A percentile compares a stretch with the other conserved stretches of the same genome.
These are phyloP conservation scores for Pichia scutulata DNA, from an alignment of 805 yeast species.

Conservation along the genomic window DNA sequence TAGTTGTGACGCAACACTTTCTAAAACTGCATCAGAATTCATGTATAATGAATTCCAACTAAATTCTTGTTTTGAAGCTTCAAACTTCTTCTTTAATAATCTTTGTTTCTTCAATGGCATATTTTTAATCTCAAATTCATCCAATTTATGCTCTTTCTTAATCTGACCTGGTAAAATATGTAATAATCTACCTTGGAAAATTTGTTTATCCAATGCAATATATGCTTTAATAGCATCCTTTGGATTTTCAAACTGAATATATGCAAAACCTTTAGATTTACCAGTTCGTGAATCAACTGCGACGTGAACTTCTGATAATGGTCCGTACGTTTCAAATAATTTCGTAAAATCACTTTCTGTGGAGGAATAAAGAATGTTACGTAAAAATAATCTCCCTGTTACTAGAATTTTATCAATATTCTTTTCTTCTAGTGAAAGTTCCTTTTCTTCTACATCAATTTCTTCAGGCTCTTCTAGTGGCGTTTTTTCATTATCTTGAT, in stretches of 20 bases:
- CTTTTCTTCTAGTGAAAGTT: conserved; percentile 36
- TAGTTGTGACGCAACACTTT: conserved; percentile 75
- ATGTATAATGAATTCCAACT: conserved; percentile 92
- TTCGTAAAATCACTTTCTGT: conserved; percentile 69
- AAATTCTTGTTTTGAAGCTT: conserved; percentile 80
- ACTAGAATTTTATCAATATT: conserved; percentile 43
- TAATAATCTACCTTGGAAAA: conserved; percentile 87
- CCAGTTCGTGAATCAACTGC: conserved; percentile 90
- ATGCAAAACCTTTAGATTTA: conserved; percentile 87
- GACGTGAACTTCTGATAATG: conserved; percentile 79
- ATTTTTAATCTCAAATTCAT: conserved; percentile 85
- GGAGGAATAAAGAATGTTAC: conserved; percentile 77
- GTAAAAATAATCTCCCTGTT: conserved; percentile 78
- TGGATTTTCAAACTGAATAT: conserved; percentile 60
- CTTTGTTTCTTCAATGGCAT: conserved; percentile 88
- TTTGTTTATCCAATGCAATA: conserved; percentile 68
- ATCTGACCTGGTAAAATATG: conserved; percentile 84
- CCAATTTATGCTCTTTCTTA: conserved; percentile 74
- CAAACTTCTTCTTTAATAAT: conserved; percentile 74
- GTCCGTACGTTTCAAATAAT: conserved; percentile 63
- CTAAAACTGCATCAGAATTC: conserved; percentile 87
- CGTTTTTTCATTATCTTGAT: not conserved
- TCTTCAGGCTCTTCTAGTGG: not conserved
- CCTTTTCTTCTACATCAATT: conserved; percentile 8
- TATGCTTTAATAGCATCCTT: conserved; percentile 74